Evolutionary conservation across 2,329 filamentous ascomycete genomes (phyloP), one percentile per base, ranked within the genome.

Genomic region (Neofusicoccum parvum): DNA sequence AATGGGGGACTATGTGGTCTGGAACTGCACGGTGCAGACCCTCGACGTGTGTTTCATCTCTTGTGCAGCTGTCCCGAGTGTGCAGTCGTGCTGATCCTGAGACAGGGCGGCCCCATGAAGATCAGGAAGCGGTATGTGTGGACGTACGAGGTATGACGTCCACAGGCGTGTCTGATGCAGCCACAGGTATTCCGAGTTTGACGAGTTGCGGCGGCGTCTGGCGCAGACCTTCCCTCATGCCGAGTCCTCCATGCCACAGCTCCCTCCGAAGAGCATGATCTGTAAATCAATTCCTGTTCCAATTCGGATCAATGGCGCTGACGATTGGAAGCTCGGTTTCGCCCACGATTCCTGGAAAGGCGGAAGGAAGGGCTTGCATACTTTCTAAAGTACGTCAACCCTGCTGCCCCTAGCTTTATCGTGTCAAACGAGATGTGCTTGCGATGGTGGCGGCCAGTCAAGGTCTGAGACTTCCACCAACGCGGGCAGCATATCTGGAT

Each of bases 1-100:
- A 5, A 80, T 89, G 54, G 94, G 94, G n/a, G 91, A 94, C 1
- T 99, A 98, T 80, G 92, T 97, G 1, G 93, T 97, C 7, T 99
- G 92, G 92, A 95, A 92, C 74, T 93, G 95, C 72, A 88, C 85
- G 54, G 92, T 99, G 50, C 89, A 95, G 76, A 97, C 93, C 3
- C 81, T 98, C 59, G 90, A 88, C 77, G 92, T 94, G 75, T 76
- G 88, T 85, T 65, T 65, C 59, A 36, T 39, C 45, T 53, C 62
- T 67, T 11, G 32, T 51, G 50, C 49, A 51, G 65, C 37, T 20
- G 58, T 43, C 60, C 34, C 54, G 36, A 34, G 58, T 37, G 20
- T 43, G 9, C 64, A 27, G 20, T 37, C 23, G 54, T 67, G 65
- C 63, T 51, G 62, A 49, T 53, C 64, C 11, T 58, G 48, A 53